Conservation (phyloP, 2,329 filamentous ascomycete species). For the Lecanicillium sp. region DNA sequence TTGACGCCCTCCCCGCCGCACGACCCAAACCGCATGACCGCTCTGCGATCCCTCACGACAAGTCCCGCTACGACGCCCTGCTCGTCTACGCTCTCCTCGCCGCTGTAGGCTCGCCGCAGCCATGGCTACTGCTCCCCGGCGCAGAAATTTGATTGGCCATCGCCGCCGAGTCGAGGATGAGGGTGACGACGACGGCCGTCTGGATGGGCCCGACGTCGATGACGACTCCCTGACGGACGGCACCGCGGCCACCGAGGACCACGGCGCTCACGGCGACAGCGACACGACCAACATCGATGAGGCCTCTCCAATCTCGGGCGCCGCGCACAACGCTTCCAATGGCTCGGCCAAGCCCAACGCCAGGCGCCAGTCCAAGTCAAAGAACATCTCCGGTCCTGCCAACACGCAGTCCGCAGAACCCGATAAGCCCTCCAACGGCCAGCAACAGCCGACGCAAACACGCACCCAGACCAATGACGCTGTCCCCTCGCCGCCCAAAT, state of each 20-base stretch:
- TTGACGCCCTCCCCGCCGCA: background rate
- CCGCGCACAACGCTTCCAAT: conserved; percentile 36
- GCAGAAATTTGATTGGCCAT: conserved; percentile 60
- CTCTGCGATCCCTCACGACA: conserved; percentile 2
- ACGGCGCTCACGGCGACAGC: conserved; percentile 54
- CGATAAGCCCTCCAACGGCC: background rate
- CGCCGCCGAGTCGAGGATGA: conserved; percentile 65
- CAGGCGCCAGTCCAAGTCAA: conserved; percentile 19
- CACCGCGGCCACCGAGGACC: conserved; percentile 56
- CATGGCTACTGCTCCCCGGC: conserved; percentile 47
- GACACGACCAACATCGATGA: conserved; percentile 59
- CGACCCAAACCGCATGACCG: conserved; percentile 10
- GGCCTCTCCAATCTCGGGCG: conserved; percentile 43
- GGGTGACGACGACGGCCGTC: conserved; percentile 59
- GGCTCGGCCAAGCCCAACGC: conserved; percentile 35
- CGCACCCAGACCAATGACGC: conserved; percentile 13
- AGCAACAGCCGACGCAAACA: background rate
- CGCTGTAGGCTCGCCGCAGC: conserved; percentile 16
- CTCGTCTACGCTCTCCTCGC: conserved; percentile 11
- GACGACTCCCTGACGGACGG: conserved; percentile 62
- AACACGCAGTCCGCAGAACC: background rate
- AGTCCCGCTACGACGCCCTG: conserved; percentile 21
- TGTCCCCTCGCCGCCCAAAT: conserved; percentile 33
- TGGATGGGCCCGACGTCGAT: conserved; percentile 51
- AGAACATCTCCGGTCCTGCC: background rate